phyloP scores from a whole-genome alignment of 495 filamentous ascomycete species.

The Xylaria flabelliformis region DNA sequence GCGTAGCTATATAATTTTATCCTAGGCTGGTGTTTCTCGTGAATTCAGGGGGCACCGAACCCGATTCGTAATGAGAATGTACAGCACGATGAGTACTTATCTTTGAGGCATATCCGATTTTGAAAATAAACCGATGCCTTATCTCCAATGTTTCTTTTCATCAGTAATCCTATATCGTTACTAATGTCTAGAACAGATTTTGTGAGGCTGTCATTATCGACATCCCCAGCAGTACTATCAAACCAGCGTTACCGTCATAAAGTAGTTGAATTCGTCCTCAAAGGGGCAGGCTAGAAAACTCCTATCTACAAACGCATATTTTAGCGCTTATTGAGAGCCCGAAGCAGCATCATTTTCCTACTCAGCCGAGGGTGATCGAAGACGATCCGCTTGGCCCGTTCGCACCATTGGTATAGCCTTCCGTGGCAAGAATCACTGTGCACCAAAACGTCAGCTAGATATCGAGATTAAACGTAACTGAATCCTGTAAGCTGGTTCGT shows the following conservation, averaged over 20 bases:
- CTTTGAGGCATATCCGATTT: background rate
- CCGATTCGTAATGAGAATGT: background rate
- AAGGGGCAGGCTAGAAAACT: background rate
- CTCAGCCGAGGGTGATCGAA: conserved; percentile 14
- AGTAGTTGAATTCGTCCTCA: background rate
- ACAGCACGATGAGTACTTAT: background rate
- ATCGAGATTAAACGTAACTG: background rate
- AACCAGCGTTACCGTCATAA: background rate
- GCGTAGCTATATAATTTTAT: background rate
- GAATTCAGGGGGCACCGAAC: background rate
- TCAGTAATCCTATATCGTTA: background rate
- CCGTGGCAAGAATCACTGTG: conserved; percentile 61
- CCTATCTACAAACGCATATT: background rate
- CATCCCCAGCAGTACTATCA: background rate
- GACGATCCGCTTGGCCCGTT: conserved; percentile 21
- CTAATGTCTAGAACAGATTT: background rate
- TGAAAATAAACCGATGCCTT: background rate
- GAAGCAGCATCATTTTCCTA: background rate
- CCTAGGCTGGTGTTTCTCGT: background rate
- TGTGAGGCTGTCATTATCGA: background rate
- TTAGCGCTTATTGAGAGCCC: background rate
- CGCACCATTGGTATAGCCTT: conserved; percentile 57
- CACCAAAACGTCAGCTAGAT: background rate
- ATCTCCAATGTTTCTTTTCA: background rate
- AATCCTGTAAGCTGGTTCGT: background rate